Evolutionary conservation across 768 basidiomycete genomes (phyloP), one percentile per base, ranked within the genome.

Genomic region (Tricholoma sp.): DNA sequence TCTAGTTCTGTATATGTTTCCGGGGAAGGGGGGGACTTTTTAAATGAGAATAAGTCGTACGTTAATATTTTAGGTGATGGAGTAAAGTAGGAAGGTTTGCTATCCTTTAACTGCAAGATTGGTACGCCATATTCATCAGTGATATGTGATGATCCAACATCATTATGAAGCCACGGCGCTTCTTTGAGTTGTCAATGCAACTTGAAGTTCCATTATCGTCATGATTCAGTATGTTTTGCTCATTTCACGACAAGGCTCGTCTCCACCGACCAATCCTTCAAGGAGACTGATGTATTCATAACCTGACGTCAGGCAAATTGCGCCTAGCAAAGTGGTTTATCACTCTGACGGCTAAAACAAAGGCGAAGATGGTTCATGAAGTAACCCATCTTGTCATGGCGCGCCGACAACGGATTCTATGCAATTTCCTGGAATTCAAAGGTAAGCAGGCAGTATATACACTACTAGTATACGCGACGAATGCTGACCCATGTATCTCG

Each of bases 391-490:
- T 97, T 34, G 94, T 98, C 29, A 78, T 96, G 46, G 90, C 87
- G 52, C 82, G 96, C 52, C 80, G 90, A 57, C 91, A 90, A 51
- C 80, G 89, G 55, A 46, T 24, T 7, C 95, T 94, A 92, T 97
- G 94, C 69, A 98, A 98, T 73, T 89, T 98, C 66, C 72, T 98
- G 39, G 96, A 98, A 69, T 97, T 97, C 78, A 97, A 95, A 76
- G 95, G 95, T 88, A 58, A 60, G 82, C 61, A 8, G 47, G 10
- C 47, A n/a, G 24, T 27, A 27, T 27, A 27, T 27, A n/a, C n/a
- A n/a, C n/a, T n/a, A n/a, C 41, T 43, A 18, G 21, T 24, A 22
- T 64, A 72, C 72, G 70, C 72, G 60, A 70, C 73, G 19, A 60
- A 76, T 11, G 75, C 49, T 37, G 11, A 51, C 5, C 27, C 21